Percentiles rank a stretch among this genome's conserved stretches.
Conservation (phyloP, 441 rosid species). For the Pelargonium australe region DNA sequence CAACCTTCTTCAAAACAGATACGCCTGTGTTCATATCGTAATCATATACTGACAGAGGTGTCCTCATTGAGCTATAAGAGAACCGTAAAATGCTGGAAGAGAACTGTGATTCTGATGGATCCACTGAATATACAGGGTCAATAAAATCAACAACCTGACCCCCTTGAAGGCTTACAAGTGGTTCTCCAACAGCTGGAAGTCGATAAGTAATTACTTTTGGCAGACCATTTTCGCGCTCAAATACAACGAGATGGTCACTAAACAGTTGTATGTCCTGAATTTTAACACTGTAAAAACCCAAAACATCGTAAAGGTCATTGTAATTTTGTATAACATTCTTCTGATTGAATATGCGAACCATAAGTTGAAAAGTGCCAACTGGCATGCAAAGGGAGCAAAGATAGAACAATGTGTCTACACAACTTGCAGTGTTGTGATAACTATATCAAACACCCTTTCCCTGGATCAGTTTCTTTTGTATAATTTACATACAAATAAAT, state of each 20-base stretch:
- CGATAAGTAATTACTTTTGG: conserved; percentile 49
- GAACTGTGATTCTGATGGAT: conserved; percentile 46
- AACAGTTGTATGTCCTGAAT: conserved; percentile 68
- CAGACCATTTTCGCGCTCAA: conserved; percentile 71
- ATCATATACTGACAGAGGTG: conserved; percentile 69
- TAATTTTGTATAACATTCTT: background rate
- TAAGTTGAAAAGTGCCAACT: background rate
- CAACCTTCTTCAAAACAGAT: conserved; percentile 74
- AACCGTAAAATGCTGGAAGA: conserved; percentile 64
- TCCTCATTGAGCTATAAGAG: conserved; percentile 71
- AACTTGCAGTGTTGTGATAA: background rate
- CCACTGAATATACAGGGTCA: conserved; percentile 63
- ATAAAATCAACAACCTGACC: conserved; percentile 59
- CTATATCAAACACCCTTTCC: background rate
- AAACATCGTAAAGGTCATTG: conserved; percentile 15
- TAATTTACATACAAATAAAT: background rate
- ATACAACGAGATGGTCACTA: conserved; percentile 59
- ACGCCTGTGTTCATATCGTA: conserved; percentile 68
- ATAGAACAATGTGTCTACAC: background rate
- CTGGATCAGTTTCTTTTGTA: background rate
- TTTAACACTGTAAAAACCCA: conserved; percentile 48
- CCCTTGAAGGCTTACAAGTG: conserved; percentile 48
- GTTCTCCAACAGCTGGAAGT: conserved; percentile 66
- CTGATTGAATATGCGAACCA: conserved; percentile 7
- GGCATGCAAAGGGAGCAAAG: background rate